phyloP scores from a whole-genome alignment of 306 rosid species.

The Fagus crenata region DNA sequence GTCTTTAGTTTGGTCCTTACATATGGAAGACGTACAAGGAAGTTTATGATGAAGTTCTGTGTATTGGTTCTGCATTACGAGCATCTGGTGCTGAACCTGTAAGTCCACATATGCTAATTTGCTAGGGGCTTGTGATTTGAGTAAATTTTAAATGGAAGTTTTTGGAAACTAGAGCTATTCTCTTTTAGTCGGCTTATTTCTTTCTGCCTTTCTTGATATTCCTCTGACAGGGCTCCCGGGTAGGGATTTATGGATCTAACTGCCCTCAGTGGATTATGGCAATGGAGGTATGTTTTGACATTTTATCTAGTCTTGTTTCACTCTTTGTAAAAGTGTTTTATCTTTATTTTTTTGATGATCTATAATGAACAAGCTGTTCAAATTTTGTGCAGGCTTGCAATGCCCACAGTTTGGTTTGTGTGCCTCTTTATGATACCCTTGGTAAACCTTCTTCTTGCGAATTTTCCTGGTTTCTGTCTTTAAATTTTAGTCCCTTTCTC shows the following conservation, averaged over 20 bases:
- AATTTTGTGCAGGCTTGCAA: conserved; percentile 64
- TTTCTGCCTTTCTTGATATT: conserved; percentile 3
- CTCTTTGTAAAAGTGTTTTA: not conserved
- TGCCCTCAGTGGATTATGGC: conserved; percentile 86
- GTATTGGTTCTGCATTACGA: conserved; percentile 71
- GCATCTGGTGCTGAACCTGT: conserved; percentile 76
- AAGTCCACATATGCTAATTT: conserved; percentile 28
- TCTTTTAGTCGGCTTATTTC: not conserved
- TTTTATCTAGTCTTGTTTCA: conserved; percentile 5
- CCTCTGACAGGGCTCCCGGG: conserved; percentile 53
- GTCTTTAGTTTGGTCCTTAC: conserved; percentile 65
- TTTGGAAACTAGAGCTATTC: not conserved
- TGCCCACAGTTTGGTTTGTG: conserved; percentile 72
- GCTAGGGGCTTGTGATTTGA: not conserved
- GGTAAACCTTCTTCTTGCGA: conserved; percentile 39
- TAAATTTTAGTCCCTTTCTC: not conserved
- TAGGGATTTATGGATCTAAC: conserved; percentile 81
- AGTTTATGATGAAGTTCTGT: conserved; percentile 66
- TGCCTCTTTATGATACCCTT: conserved; percentile 90
- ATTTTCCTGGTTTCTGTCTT: not conserved
- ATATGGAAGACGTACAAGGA: conserved; percentile 76
- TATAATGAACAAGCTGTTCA: conserved; percentile 5
- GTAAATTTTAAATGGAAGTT: not conserved
- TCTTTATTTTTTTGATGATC: conserved; percentile 9
- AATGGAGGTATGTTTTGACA: conserved; percentile 65